Evolutionary conservation across 225 moss, liverwort and hornwort genomes (phyloP).

Genomic region (Marchantia polymorpha): DNA sequence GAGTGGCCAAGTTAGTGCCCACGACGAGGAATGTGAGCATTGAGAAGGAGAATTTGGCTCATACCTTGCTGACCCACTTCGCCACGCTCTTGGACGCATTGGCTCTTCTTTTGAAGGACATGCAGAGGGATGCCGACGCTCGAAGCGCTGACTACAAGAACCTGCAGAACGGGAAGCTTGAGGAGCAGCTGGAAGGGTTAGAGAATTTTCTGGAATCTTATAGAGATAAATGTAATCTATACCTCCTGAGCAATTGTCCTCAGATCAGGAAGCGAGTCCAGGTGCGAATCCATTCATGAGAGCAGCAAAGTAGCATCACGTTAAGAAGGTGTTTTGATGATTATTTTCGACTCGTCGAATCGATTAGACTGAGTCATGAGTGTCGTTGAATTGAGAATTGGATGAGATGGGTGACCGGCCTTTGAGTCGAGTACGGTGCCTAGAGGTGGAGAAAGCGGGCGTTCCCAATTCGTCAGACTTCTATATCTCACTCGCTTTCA

Average conservation of each 20-base stretch:
- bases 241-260: conserved; percentile 39
- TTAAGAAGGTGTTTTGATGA: no score
- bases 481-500: not conserved
- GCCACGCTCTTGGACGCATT: conserved; percentile 42
- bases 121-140: conserved; percentile 51
- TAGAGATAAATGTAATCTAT: conserved; percentile 30
- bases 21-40: conserved; percentile 48
- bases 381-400: no score
- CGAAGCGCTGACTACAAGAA: conserved; percentile 32
- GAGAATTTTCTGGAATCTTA: conserved; percentile 30
- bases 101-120: conserved; percentile 45
- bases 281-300: conserved; percentile 10
- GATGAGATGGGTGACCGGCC: not conserved
- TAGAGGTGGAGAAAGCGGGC: not conserved
- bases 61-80: conserved; percentile 40
- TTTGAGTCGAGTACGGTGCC: not conserved
- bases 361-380: no score
- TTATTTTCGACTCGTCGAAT: no score
- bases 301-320: no score
- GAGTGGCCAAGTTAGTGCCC: conserved; percentile 46
- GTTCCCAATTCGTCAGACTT: not conserved
- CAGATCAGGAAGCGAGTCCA: conserved; percentile 24
- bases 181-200: conserved; percentile 29
- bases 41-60: conserved; percentile 41
- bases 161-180: conserved; percentile 21